Percentiles rank a stretch among this genome's conserved stretches.
These are phyloP conservation scores for Corymbia calophylla DNA, from an alignment of 441 rosid species.

Conservation along the genomic window DNA sequence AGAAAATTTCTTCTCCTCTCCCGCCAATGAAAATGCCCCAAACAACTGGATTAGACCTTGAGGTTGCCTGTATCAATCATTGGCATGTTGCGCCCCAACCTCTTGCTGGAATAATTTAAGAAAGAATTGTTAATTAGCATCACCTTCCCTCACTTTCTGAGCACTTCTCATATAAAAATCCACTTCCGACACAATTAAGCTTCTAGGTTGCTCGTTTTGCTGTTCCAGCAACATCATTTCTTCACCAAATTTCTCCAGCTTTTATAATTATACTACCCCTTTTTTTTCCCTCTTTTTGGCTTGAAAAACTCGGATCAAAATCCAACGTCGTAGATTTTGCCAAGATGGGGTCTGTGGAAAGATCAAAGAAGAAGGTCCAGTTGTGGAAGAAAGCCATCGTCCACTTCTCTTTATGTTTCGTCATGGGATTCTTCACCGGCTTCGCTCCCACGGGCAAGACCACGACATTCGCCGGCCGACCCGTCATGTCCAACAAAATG, in stretches of 20 bases:
- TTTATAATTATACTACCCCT: not conserved
- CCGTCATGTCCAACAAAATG: not conserved
- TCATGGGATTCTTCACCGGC: slow-evolving; percentile 94
- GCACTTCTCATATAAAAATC: not conserved
- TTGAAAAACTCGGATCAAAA: not conserved
- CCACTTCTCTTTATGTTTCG: slow-evolving; percentile 80
- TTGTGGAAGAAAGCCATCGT: slow-evolving; percentile 82
- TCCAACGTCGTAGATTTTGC: not conserved
- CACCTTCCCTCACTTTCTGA: not conserved
- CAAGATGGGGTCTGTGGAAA: slow-evolving; percentile 45
- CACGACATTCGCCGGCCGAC: not conserved
- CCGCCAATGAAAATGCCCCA: not conserved
- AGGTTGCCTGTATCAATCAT: slow-evolving; percentile 29
- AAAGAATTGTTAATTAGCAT: not conserved
- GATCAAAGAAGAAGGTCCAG: slow-evolving; percentile 77
- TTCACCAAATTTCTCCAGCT: not conserved
- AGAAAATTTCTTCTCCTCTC: not conserved
- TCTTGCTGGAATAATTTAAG: not conserved
- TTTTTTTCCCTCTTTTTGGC: too few species aligned
- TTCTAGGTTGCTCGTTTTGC: not conserved
- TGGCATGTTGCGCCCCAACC: not conserved
- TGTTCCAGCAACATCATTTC: not conserved
- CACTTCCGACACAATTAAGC: not conserved
- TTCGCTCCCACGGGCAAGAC: slow-evolving; percentile 49
- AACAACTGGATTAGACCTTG: not conserved